A percentile compares a stretch with the other conserved stretches of the same genome.
These are phyloP conservation scores for Corylus avellana DNA, from an alignment of 306 rosid genomes.

Conservation along the genomic window DNA sequence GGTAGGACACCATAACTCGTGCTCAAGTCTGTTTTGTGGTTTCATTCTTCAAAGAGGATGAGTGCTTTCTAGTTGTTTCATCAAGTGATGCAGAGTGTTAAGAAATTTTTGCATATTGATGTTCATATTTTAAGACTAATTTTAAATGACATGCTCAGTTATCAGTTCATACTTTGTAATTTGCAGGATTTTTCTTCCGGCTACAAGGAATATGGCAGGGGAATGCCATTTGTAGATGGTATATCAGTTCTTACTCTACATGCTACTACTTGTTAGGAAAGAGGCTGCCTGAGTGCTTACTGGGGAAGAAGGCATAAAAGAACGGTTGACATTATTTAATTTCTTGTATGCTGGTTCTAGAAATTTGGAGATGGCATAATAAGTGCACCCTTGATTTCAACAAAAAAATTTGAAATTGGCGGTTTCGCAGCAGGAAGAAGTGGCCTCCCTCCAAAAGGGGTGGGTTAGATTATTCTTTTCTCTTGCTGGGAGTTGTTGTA, in stretches of 20 bases:
- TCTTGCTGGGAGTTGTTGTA: not conserved
- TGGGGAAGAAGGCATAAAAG: conserved; percentile 19
- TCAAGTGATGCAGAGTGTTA: conserved; percentile 34
- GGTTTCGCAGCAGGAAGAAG: not conserved
- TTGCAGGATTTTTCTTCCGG: conserved; percentile 45
- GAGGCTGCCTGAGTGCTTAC: conserved; percentile 17
- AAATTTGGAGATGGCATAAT: not conserved
- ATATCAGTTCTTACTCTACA: conserved; percentile 10
- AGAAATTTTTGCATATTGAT: conserved; percentile 18
- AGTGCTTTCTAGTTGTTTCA: conserved; percentile 21
- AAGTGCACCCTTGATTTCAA: not conserved
- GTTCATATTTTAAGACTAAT: conserved; percentile 20
- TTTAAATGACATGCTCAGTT: conserved; percentile 30
- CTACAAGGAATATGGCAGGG: conserved; percentile 26
- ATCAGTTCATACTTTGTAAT: conserved; percentile 37
- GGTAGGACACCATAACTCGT: conserved; percentile 29
- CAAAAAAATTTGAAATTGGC: not conserved
- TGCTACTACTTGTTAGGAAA: conserved; percentile 28
- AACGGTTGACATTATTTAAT: conserved; percentile 14
- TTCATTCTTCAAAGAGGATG: conserved; percentile 25
- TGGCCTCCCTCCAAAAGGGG: not conserved
- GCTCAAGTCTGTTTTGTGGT: conserved; percentile 13
- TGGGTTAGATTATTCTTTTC: not conserved
- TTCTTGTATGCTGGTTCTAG: conserved; percentile 7
- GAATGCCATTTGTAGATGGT: conserved; percentile 20